A percentile compares a stretch with the other conserved stretches of the same genome.
Evolutionary conservation across 371 early-diverging fungal genomes (phyloP).

Genomic region (Batrachochytrium dendrobatidis): DNA sequence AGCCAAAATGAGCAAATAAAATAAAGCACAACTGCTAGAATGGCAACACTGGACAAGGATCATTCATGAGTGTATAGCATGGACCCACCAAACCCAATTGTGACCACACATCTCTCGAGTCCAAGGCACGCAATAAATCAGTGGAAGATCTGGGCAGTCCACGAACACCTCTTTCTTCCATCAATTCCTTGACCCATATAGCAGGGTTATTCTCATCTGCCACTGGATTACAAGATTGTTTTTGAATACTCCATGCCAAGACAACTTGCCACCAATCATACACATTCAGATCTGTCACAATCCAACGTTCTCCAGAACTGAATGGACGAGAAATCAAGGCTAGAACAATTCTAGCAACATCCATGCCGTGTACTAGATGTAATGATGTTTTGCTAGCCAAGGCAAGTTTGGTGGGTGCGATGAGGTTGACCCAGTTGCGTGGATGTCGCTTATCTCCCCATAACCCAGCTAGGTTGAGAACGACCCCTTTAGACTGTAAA

Average conservation of each 20-base stretch:
- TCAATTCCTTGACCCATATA: constrained; percentile 29
- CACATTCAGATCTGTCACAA: constrained; percentile 29
- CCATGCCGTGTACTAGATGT: constrained; percentile 49
- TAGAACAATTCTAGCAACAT: constrained; percentile 42
- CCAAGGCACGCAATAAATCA: constrained; percentile 20
- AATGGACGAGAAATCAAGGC: constrained; percentile 21
- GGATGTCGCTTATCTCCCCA: constrained; percentile 43
- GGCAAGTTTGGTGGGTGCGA: constrained; percentile 33
- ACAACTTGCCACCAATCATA: constrained; percentile 40
- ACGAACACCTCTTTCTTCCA: constrained; percentile 17
- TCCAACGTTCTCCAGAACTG: constrained; percentile 31
- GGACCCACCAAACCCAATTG: constrained; percentile 12
- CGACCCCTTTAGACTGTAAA: constrained; percentile 20
- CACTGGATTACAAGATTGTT: constrained; percentile 4
- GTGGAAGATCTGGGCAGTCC: constrained; percentile 24
- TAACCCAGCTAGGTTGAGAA: constrained; percentile 49
- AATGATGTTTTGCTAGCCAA: constrained; percentile 35
- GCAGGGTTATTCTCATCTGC: constrained; percentile 6
- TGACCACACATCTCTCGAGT: constrained; percentile 31
- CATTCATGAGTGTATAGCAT: neutral
- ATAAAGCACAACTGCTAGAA: no score
- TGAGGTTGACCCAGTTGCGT: constrained; percentile 37
- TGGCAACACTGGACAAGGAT: no score
- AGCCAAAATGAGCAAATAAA: neutral
- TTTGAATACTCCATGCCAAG: constrained; percentile 11